Percentiles rank a stretch among this genome's conserved stretches.
Conservation (phyloP, 768 basidiomycete genomes). For the Austroboletus eburneus region DNA sequence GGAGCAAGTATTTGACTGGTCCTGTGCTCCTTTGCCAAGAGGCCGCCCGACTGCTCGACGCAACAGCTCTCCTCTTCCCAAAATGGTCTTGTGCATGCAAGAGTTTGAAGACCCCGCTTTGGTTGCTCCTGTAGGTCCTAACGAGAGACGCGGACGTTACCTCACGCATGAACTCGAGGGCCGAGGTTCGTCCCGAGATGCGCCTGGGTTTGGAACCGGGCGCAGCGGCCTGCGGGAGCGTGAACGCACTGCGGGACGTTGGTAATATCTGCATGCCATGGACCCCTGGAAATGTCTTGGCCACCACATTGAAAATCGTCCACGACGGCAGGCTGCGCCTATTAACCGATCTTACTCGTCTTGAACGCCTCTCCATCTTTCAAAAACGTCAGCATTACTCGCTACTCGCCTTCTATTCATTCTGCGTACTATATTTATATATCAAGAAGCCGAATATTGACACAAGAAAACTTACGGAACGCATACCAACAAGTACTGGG, state of each 20-base stretch:
- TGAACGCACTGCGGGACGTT: slow-evolving; percentile 30
- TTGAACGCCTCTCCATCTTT: slow-evolving; percentile 18
- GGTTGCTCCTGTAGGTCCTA: slow-evolving; percentile 15
- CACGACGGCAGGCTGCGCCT: slow-evolving; percentile 19
- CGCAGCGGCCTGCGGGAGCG: slow-evolving; percentile 58
- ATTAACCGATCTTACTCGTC: slow-evolving; percentile 15
- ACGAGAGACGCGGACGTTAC: slow-evolving; percentile 49
- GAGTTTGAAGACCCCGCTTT: slow-evolving; percentile 32
- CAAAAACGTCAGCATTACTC: slow-evolving; percentile 26
- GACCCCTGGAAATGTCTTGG: too few species aligned
- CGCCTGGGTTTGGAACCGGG: slow-evolving; percentile 61
- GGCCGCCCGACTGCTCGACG: slow-evolving; percentile 49
- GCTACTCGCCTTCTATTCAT: slow-evolving; percentile 26
- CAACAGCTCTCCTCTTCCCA: slow-evolving; percentile 57
- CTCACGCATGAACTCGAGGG: slow-evolving; percentile 52
- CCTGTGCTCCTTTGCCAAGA: slow-evolving; percentile 36
- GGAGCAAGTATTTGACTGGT: slow-evolving; percentile 47
- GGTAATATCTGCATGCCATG: too few species aligned
- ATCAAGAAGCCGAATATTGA: slow-evolving; percentile 30
- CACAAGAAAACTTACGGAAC: slow-evolving; percentile 32
- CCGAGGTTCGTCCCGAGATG: slow-evolving; percentile 37
- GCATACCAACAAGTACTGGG: slow-evolving; percentile 28
- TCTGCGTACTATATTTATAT: slow-evolving; percentile 36
- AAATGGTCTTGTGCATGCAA: slow-evolving; percentile 38
- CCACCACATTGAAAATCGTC: slow-evolving; percentile 13